These are phyloP conservation scores for Ogataea hybrid DNA, from an alignment of 1,139 yeast species.

Conservation along the genomic window DNA sequence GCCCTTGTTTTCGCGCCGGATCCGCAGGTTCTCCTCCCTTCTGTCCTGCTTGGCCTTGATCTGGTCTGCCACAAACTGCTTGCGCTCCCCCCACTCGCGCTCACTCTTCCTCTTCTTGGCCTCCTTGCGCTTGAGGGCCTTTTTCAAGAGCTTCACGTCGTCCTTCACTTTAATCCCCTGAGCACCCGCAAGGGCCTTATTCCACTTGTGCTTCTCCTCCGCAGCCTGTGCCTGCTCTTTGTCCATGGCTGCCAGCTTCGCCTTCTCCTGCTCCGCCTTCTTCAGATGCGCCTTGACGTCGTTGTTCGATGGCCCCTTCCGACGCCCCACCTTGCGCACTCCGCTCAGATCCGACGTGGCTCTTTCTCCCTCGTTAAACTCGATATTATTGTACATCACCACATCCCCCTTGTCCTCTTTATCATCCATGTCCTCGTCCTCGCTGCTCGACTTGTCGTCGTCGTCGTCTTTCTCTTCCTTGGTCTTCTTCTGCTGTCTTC, in stretches of 20 bases:
- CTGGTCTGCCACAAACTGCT: conserved; percentile 71
- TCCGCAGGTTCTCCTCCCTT: conserved; percentile 84
- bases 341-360: conserved; percentile 74
- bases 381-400: conserved; percentile 78
- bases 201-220: conserved; percentile 82
- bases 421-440: conserved; percentile 38
- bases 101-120: conserved; percentile 78
- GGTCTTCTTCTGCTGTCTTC: conserved; percentile 36
- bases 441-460: conserved; percentile 36
- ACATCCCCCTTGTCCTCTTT: conserved; percentile 31
- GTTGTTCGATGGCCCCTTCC: conserved; percentile 82
- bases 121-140: conserved; percentile 82
- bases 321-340: conserved; percentile 56
- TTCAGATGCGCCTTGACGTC: conserved; percentile 83
- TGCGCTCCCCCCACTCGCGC: conserved; percentile 84
- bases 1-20: conserved; percentile 79
- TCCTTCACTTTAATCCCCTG: conserved; percentile 89
- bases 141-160: conserved; percentile 82
- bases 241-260: conserved; percentile 56
- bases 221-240: conserved; percentile 60
- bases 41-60: conserved; percentile 75
- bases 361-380: conserved; percentile 77
- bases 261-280: conserved; percentile 71
- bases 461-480: conserved; percentile 24
- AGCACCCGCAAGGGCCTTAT: conserved; percentile 75